Evolutionary conservation across 805 yeast species (phyloP), one percentile per base, ranked within the genome.

Genomic region (Sugiyamaella chiloensis): DNA sequence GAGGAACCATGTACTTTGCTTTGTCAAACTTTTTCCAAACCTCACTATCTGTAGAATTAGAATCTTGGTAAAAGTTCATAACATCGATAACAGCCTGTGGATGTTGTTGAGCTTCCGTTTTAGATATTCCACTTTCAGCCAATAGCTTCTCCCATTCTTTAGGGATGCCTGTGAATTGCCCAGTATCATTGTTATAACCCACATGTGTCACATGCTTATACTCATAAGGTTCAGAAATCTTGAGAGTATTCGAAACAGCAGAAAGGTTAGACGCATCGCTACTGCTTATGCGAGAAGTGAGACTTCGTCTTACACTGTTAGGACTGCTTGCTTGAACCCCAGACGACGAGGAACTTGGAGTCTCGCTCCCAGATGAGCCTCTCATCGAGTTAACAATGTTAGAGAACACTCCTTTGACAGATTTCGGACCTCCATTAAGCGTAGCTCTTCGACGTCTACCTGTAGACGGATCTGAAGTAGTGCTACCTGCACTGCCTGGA

Each of bases 51-150:
- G 56, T 53, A 23, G 54, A 52, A 19, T 55, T 40, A 11, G 56
- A 43, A 30, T 57, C 57, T 27, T 65, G 61, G 65, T 87, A 88
- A 62, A 88, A 88, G 44, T 89, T 88, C 48, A 88, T 90, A 47
- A 87, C 88, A 61, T 88, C 95, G 76, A 84, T 83, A 3, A 91
- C 95, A 0, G 96, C 97, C 65, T 88, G 95, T 2, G 97, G 96
- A 64, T 93, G 89, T 56, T 84, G 86, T 58, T 85, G 83, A 62
- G 89, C 96, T 59, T 93, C 99, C 46, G 78, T 82, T 54, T 79
- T 82, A 5, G 95, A 78, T 42, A 93, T 87, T 35, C 98, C 98
- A 60, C 87, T 84, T 6, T 93, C 91, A 8, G 84, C 77, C 49
- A 93, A 72, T 17, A 90, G 72, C 52, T 78, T 76, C 54, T 88